These are phyloP conservation scores for Flaveria bidentis DNA, from an alignment of 129 eudicot genomes.

Conservation along the genomic window DNA sequence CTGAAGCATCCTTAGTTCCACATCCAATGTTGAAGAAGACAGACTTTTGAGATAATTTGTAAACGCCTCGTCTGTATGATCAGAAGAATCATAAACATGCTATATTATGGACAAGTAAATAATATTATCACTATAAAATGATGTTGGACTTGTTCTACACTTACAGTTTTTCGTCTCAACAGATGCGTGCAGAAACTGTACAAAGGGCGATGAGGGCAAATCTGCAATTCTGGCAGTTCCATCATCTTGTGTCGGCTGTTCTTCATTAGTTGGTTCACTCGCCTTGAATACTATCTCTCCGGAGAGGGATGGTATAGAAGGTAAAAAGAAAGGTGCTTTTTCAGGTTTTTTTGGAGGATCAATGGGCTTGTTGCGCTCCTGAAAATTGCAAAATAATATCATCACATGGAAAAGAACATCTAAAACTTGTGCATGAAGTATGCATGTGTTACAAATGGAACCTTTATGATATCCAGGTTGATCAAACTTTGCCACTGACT, in stretches of 20 bases:
- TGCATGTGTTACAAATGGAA: constrained; percentile 9
- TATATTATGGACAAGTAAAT: background rate
- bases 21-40: constrained; percentile 84
- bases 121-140: background rate
- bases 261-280: constrained; percentile 46
- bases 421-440: background rate
- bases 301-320: constrained; percentile 82
- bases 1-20: constrained; percentile 97
- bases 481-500: constrained; percentile 98
- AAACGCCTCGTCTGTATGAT: constrained; percentile 60
- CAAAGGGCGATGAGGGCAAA: constrained; percentile 57
- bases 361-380: constrained; percentile 89
- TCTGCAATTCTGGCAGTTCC: constrained; percentile 31
- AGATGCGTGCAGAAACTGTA: constrained; percentile 60
- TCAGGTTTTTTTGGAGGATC: constrained; percentile 98
- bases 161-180: constrained; percentile 66
- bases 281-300: constrained; percentile 75
- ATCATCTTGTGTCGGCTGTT: constrained; percentile 35
- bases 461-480: constrained; percentile 89
- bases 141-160: constrained; percentile 7
- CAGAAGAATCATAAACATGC: background rate
- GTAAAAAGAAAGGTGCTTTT: constrained; percentile 90
- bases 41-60: constrained; percentile 79
- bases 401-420: background rate
- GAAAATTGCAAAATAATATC: constrained; percentile 18